Evolutionary conservation across 2,329 filamentous ascomycete species (phyloP).

Genomic region (Ceratocystis colombiana): DNA sequence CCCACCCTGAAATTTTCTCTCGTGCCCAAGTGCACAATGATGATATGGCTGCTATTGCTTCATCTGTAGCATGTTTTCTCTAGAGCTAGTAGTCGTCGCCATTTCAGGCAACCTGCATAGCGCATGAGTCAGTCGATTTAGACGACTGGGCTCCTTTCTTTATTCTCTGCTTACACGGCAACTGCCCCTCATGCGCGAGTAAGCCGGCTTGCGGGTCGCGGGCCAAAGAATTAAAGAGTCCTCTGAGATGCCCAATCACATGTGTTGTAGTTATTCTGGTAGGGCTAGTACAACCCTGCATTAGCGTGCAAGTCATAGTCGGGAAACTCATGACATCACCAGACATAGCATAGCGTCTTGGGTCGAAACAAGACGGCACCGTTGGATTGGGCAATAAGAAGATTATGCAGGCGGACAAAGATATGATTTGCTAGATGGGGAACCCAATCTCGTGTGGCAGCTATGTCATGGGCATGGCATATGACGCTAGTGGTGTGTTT

Average conservation of each 20-base stretch:
- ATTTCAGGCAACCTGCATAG: not conserved
- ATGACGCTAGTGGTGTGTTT: not conserved
- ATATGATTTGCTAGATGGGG: not conserved
- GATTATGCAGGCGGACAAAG: not conserved
- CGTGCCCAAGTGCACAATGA: not conserved
- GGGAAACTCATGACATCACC: slow-evolving; percentile 4
- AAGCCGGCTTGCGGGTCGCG: not conserved
- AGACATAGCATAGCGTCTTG: slow-evolving; percentile 3
- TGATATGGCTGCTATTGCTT: not conserved
- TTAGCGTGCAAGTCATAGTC: slow-evolving; percentile 6
- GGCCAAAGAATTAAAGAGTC: too few species aligned
- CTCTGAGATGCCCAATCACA: slow-evolving; percentile 1
- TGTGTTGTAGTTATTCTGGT: not conserved
- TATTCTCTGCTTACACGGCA: not conserved
- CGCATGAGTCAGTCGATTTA: not conserved
- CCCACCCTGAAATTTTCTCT: not conserved
- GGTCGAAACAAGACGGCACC: not conserved
- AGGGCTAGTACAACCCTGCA: slow-evolving; percentile 12
- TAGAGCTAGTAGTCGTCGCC: not conserved
- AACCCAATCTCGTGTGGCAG: not conserved
- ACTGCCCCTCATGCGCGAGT: slow-evolving; percentile 1
- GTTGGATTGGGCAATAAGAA: not conserved
- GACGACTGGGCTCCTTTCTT: not conserved
- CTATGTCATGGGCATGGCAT: not conserved
- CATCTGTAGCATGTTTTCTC: not conserved